Conservation (phyloP, 352 stramenopile genomes). For the Globisporangium takayamanum region DNA sequence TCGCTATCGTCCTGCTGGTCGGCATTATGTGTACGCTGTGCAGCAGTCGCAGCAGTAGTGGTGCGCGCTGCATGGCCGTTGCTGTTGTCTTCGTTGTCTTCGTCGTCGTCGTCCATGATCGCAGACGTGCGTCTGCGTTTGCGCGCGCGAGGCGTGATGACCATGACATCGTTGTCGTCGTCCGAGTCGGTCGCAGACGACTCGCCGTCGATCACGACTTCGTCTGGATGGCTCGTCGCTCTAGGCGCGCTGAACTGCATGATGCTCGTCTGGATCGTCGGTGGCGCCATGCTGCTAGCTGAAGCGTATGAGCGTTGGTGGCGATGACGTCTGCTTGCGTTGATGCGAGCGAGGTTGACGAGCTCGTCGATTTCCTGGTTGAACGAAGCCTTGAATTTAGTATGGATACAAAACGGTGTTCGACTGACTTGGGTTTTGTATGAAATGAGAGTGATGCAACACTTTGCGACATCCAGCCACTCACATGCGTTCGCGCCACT, state of each 20-base stretch:
- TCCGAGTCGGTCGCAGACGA: slow-evolving; percentile 42
- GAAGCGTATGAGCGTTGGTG: no score
- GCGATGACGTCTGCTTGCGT: no score
- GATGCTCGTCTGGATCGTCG: slow-evolving; percentile 1
- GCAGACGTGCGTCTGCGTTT: slow-evolving; percentile 53
- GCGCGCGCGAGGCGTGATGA: slow-evolving; percentile 51
- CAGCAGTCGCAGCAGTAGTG: neutral
- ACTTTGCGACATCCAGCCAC: no score
- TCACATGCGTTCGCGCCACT: no score
- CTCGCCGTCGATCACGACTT: slow-evolving; percentile 74
- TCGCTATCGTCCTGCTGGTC: slow-evolving; percentile 17
- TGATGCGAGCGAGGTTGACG: no score
- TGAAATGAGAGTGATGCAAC: no score
- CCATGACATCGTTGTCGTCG: slow-evolving; percentile 43
- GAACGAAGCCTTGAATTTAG: no score
- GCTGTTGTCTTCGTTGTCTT: slow-evolving; percentile 15
- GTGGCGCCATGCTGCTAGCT: neutral
- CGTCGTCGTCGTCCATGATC: slow-evolving; percentile 51
- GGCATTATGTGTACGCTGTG: neutral
- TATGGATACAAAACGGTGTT: no score
- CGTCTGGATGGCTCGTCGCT: slow-evolving; percentile 17
- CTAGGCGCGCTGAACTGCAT: slow-evolving; percentile 1
- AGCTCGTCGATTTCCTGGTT: no score
- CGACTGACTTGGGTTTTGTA: no score
- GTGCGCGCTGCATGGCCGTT: neutral